Evolutionary conservation across 2,329 filamentous ascomycete species (phyloP), one percentile per base, ranked within the genome.

Genomic region (Boeremia lycopersici): DNA sequence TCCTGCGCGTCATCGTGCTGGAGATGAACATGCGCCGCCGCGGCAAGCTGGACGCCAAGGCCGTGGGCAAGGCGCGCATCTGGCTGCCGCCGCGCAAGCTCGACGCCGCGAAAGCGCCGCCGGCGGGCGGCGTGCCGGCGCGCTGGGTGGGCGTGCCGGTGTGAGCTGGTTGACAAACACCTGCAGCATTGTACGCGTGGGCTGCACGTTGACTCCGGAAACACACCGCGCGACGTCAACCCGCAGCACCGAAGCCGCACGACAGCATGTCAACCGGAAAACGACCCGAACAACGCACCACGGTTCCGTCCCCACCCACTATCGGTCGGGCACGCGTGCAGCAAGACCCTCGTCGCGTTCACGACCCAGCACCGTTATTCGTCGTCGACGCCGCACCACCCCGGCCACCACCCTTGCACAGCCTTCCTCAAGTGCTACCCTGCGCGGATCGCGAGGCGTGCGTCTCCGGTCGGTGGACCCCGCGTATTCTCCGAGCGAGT

Each of bases 11-110:
- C 60, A 84, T 87, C 13, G 85, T 87, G 10, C 76, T 87, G 42
- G 85, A 88, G 72, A 86, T 87, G 84, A 87, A 87, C 69, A 88
- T 88, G 85, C 80, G 85, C 33, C 80, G 85, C 38, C 78, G 78
- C 56, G 85, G 85, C 50, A 88, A 88, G 73, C 75, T 88, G 39
- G 83, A 84, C 57, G 75, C 82, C 38, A 81, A 82, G 48, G 74
- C 74, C 23, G 77, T 81, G 13, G 83, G 84, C 17, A 78, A 80
- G 59, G 85, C 85, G 25, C 80, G 79, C 51, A 79, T 87, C 56
- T 87, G 84, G 83, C 71, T 87, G 39, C 85, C 85, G 33, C 84
- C 85, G 39, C 78, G 85, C 57, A 76, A 78, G 60, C 48, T 62
- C 29, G 68, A 62, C 46, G 57, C 69, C 25, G 63, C 54, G 53